A percentile compares a stretch with the other conserved stretches of the same genome.
These are phyloP conservation scores for Penicillium digitatum DNA, from an alignment of 2,329 filamentous ascomycete species.

Conservation along the genomic window DNA sequence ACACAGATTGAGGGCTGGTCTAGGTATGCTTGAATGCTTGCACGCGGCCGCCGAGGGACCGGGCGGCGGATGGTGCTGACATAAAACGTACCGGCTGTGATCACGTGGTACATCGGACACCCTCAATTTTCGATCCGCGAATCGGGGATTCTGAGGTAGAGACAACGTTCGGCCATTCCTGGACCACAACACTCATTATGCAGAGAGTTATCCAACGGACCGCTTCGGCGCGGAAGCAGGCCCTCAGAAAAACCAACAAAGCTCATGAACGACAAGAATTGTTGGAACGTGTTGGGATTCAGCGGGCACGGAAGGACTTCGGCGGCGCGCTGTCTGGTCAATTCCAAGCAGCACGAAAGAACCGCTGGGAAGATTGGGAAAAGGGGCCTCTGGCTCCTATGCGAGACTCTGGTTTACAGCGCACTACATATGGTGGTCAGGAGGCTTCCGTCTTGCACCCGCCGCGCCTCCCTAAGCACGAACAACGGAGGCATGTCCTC, in stretches of 20 bases:
- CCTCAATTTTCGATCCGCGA: constrained; percentile 28
- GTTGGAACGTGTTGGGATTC: constrained; percentile 31
- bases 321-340: constrained; percentile 35
- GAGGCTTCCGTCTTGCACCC: constrained; percentile 33
- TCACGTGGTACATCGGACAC: constrained; percentile 21
- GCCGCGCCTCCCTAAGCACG: constrained; percentile 40
- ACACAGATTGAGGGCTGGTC: background rate
- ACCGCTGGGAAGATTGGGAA: constrained; percentile 71
- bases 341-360: constrained; percentile 50
- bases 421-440: constrained; percentile 59
- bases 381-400: constrained; percentile 74
- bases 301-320: constrained; percentile 29
- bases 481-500: constrained; percentile 52
- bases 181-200: constrained; percentile 49
- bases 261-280: constrained; percentile 42
- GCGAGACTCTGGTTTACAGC: constrained; percentile 60
- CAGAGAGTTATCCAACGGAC: constrained; percentile 67
- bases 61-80: background rate
- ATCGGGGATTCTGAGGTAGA: constrained; percentile 14
- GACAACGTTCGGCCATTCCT: constrained; percentile 31
- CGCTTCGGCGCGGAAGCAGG: constrained; percentile 63
- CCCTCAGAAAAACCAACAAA: constrained; percentile 45
- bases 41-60: no score
- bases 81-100: background rate
- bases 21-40: background rate